Evolutionary conservation across 768 basidiomycete species (phyloP), one percentile per base, ranked within the genome.

Genomic region (Trametes meyenii): DNA sequence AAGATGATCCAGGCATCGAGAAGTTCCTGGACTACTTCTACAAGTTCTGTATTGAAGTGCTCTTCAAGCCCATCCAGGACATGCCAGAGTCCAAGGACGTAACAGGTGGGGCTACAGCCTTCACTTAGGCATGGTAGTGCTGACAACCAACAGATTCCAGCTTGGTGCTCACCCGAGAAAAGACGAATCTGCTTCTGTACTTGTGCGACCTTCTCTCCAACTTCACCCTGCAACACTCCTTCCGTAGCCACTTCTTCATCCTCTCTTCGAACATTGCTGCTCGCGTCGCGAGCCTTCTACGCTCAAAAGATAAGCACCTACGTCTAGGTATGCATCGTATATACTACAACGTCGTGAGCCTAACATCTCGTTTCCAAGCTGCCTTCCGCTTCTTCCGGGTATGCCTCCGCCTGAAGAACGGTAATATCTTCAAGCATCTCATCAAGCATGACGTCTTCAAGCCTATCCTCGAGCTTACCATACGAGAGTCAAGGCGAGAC

Each of bases 21-120:
- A 84, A 86, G 58, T 99, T 95, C 79, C 79, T 96, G 70, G 90
- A 95, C 40, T 93, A 94, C 72, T 96, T 98, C 74, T 98, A 98
- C 78, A 93, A 94, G 73, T 79, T 84, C 46, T 92, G 89, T 71
- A 78, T 89, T 61, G 76, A 82, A n/a, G 81, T 81, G n/a, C 77
- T 99, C 52, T 89, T 94, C 77, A 85, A 84, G 71, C 96, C 97
- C 5, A 76, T 97, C 44, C 72, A 77, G 67, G 78, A 92, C 57
- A 77, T 97, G 24, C 85, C 90, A 3, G 90, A 92, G 66, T 88
- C 79, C 74, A 83, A 81, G 69, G 76, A 77, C 39, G 69, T 78
- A 45, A 76, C 78, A 68, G 79, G 85, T 82, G 57, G 49, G 79
- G 8, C 67, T 17, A 10, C 0, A 13, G 39, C 17, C 29, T 46